Conservation (phyloP, 805 yeast species). For the Saccharomycopsis sp. region DNA sequence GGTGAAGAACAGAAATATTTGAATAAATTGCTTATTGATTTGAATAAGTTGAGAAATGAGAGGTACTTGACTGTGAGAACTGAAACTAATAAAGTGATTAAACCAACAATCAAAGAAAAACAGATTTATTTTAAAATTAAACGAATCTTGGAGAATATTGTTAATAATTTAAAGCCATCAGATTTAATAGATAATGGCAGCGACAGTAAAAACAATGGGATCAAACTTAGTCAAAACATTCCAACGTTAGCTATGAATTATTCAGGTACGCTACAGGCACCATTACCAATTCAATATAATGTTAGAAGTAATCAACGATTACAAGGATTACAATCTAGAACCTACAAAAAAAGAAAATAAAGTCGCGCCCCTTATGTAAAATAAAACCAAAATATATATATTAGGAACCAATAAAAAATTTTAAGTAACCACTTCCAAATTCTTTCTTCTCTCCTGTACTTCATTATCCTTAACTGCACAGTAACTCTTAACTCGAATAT, state of each 20-base stretch:
- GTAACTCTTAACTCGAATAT: constrained; percentile 41
- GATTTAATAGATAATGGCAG: constrained; percentile 31
- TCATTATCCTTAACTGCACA: constrained; percentile 18
- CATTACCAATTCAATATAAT: constrained; percentile 26
- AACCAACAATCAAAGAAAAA: constrained; percentile 39
- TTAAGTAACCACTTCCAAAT: constrained; percentile 16
- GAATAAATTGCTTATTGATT: constrained; percentile 37
- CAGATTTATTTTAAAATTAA: constrained; percentile 36
- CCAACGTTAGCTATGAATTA: constrained; percentile 73
- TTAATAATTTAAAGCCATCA: constrained; percentile 29
- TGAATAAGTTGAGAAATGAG: constrained; percentile 43
- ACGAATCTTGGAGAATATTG: constrained; percentile 40
- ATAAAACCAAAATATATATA: not conserved
- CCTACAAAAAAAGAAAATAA: constrained; percentile 18
- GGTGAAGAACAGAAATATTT: constrained; percentile 39
- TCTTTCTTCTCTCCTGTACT: constrained; percentile 14
- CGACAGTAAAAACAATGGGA: constrained; percentile 31
- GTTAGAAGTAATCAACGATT: constrained; percentile 4
- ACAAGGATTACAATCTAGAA: constrained; percentile 5
- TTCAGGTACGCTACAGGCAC: constrained; percentile 72
- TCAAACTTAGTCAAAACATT: constrained; percentile 34
- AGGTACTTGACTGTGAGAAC: constrained; percentile 29
- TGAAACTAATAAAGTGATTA: constrained; percentile 25
- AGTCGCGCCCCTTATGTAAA: not conserved
- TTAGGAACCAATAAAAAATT: not conserved